These are phyloP conservation scores for Talinum fruticosum DNA, from an alignment of 148 eudicot genomes.

Conservation along the genomic window DNA sequence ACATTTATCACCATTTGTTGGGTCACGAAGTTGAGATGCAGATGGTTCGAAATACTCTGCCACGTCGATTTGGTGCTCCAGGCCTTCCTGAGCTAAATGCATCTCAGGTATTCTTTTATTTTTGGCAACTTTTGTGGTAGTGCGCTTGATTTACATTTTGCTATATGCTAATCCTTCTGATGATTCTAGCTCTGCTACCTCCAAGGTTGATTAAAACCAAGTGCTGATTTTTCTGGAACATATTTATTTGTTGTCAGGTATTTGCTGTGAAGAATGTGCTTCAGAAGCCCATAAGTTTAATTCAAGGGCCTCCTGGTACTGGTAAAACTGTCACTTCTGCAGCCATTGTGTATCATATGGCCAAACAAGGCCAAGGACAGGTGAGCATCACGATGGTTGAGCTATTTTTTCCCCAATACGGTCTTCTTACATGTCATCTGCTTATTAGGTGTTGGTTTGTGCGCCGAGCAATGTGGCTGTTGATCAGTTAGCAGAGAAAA, in stretches of 20 bases:
- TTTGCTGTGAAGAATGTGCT: conserved; percentile 98
- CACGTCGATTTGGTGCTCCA: conserved; percentile 98
- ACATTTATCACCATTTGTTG: conserved; percentile 87
- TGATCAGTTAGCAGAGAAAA: conserved; percentile 97
- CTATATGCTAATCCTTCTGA: not conserved
- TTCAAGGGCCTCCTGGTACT: conserved; percentile 99
- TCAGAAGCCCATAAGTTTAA: conserved; percentile 94
- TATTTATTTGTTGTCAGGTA: conserved; percentile 42
- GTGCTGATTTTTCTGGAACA: conserved; percentile 2
- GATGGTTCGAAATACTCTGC: conserved; percentile 91
- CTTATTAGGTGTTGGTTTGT: conserved; percentile 82
- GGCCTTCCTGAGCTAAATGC: conserved; percentile 99
- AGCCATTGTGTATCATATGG: conserved; percentile 98
- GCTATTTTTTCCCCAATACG: not conserved
- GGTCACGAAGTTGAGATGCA: conserved; percentile 99
- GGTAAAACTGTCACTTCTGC: conserved; percentile 99
- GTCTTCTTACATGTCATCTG: not conserved
- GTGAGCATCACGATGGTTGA: conserved; percentile 27
- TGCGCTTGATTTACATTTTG: not conserved
- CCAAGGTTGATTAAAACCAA: not conserved
- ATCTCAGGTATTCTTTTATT: conserved; percentile 60
- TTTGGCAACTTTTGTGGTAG: too few species aligned
- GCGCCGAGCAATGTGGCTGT: conserved; percentile 99
- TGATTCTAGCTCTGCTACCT: not conserved
- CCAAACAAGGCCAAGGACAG: conserved; percentile 99